A percentile compares a stretch with the other conserved stretches of the same genome.
phyloP scores from a whole-genome alignment of 495 filamentous ascomycete species.

The Elaphomyces granulatus region DNA sequence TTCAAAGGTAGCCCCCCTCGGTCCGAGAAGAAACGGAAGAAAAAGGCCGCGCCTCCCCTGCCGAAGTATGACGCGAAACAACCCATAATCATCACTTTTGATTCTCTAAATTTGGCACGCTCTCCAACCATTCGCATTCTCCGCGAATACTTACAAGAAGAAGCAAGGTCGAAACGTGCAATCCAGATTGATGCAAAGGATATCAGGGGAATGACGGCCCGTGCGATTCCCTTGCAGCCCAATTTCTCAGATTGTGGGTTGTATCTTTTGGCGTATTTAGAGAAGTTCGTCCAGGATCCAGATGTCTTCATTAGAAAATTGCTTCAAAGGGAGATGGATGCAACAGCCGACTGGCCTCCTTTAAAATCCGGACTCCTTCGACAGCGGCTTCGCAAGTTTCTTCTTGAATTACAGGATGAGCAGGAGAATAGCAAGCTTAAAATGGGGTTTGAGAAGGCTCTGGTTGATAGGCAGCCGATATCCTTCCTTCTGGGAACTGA shows the following conservation, averaged over 20 bases:
- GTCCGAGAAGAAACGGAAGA: neutral
- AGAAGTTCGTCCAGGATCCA: slow-evolving; percentile 61
- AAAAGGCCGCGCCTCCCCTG: neutral
- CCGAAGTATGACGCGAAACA: slow-evolving; percentile 15
- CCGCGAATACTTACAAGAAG: slow-evolving; percentile 60
- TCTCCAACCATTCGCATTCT: slow-evolving; percentile 45
- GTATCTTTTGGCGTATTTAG: slow-evolving; percentile 68
- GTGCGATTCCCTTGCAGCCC: slow-evolving; percentile 57
- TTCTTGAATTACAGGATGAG: slow-evolving; percentile 33
- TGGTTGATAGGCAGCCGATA: slow-evolving; percentile 23
- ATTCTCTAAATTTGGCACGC: slow-evolving; percentile 59
- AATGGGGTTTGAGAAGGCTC: slow-evolving; percentile 6
- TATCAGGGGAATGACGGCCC: slow-evolving; percentile 52
- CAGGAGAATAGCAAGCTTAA: too few species aligned
- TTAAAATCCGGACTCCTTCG: slow-evolving; percentile 38
- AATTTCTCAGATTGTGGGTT: slow-evolving; percentile 87
- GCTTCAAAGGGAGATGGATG: slow-evolving; percentile 32
- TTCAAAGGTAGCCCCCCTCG: neutral
- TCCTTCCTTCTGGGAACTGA: slow-evolving; percentile 24
- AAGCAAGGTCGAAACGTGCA: slow-evolving; percentile 54
- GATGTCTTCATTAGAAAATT: slow-evolving; percentile 46
- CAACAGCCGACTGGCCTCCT: slow-evolving; percentile 38
- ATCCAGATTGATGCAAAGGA: slow-evolving; percentile 38
- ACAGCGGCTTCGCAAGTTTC: slow-evolving; percentile 35
- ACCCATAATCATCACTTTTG: slow-evolving; percentile 72